Evolutionary conservation across 1,284 basidiomycete species (phyloP).

Genomic region (Trametes versicolor): DNA sequence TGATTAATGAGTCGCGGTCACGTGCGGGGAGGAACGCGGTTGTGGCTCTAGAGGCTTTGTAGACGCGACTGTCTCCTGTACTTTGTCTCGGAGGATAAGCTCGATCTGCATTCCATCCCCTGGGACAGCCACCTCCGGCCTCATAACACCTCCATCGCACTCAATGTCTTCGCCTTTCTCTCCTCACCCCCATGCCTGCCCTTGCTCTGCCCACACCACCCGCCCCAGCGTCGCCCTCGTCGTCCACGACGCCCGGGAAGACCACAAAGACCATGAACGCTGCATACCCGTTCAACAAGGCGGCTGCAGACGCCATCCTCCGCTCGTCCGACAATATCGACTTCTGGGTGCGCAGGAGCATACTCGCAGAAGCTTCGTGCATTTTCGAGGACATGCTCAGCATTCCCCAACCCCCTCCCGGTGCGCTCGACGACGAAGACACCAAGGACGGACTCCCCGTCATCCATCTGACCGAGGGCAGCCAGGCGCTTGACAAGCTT

Average conservation of each 20-base stretch:
- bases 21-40: constrained; percentile 14
- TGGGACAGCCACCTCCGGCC: constrained; percentile 14
- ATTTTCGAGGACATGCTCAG: constrained; percentile 36
- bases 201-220: neutral
- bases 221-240: constrained; percentile 6
- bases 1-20: constrained; percentile 28
- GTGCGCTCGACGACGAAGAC: constrained; percentile 17
- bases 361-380: constrained; percentile 33
- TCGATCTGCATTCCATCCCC: constrained; percentile 20
- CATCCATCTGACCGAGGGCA: constrained; percentile 27
- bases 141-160: constrained; percentile 7
- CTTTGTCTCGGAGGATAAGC: constrained; percentile 8
- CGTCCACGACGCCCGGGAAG: constrained; percentile 5
- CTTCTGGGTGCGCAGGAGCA: constrained; percentile 31
- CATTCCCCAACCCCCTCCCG: constrained; percentile 29
- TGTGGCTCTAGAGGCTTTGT: constrained; percentile 7
- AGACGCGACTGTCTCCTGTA: constrained; percentile 3
- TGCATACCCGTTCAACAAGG: constrained; percentile 29
- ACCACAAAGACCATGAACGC: constrained; percentile 20
- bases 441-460: constrained; percentile 25
- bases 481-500: constrained; percentile 26
- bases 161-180: constrained; percentile 5
- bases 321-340: constrained; percentile 34
- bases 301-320: constrained; percentile 34
- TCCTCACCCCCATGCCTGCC: constrained; percentile 6